These are phyloP conservation scores for Aspergillus nanangensis DNA, from an alignment of 495 filamentous ascomycete genomes.

Conservation along the genomic window DNA sequence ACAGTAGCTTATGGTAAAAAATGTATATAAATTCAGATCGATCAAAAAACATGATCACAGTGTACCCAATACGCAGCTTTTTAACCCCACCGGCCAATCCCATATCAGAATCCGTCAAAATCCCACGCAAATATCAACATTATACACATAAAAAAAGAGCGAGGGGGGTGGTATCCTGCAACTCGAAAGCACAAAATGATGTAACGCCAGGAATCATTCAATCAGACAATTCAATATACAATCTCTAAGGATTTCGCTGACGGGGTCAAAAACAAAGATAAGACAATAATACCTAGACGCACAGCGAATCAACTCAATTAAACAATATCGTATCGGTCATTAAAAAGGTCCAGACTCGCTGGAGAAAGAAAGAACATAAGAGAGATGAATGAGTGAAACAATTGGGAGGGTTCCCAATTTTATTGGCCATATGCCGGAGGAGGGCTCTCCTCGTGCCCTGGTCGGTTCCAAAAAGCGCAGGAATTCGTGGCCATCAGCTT, in stretches of 20 bases:
- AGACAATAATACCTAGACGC: conserved; percentile 1
- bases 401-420: conserved; percentile 17
- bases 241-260: conserved; percentile 9
- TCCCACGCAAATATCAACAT: conserved; percentile 5
- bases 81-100: background rate
- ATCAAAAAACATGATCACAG: too few species aligned
- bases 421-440: conserved; percentile 45
- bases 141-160: conserved; percentile 5
- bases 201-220: conserved; percentile 9
- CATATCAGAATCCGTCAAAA: background rate
- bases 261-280: conserved; percentile 7
- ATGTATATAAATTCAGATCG: too few species aligned
- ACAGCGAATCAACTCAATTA: conserved; percentile 6
- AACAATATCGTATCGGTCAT: conserved; percentile 34
- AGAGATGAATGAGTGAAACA: conserved; percentile 1
- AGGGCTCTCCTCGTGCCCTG: conserved; percentile 34
- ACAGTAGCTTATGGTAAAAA: too few species aligned
- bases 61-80: conserved; percentile 4
- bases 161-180: conserved; percentile 21
- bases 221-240: conserved; percentile 8
- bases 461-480: conserved; percentile 37
- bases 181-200: conserved; percentile 3
- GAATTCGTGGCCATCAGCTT: conserved; percentile 36
- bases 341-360: conserved; percentile 22
- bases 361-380: conserved; percentile 16